These are phyloP conservation scores for Hemisphaericaspora xylanilytica DNA, from an alignment of 1,139 yeast species.

Conservation along the genomic window DNA sequence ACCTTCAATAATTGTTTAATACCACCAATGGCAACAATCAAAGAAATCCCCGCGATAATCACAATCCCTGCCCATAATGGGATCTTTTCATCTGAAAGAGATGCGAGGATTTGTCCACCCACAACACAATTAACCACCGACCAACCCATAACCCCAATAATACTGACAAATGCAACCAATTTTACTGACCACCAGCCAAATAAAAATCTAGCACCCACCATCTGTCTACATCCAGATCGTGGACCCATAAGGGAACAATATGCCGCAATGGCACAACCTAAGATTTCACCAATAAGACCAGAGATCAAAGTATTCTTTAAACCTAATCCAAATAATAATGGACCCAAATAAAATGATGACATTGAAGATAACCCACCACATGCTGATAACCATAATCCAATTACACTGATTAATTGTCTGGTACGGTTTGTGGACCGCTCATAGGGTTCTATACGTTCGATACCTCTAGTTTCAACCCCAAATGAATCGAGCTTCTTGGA, in stretches of 20 bases:
- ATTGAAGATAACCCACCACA: constrained; percentile 83
- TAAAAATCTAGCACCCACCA: constrained; percentile 38
- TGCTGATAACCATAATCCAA: constrained; percentile 81
- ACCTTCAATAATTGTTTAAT: constrained; percentile 66
- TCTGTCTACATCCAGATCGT: constrained; percentile 41
- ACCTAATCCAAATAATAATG: constrained; percentile 65
- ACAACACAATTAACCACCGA: constrained; percentile 40
- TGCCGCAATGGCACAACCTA: constrained; percentile 76
- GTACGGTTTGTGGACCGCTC: constrained; percentile 56
- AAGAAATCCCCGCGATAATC: constrained; percentile 62
- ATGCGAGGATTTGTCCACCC: constrained; percentile 41
- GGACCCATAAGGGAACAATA: constrained; percentile 61
- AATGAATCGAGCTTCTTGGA: constrained; percentile 34
- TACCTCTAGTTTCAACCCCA: constrained; percentile 78
- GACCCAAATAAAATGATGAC: constrained; percentile 77
- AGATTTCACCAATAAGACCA: constrained; percentile 58
- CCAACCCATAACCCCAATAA: constrained; percentile 42
- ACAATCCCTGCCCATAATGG: constrained; percentile 74
- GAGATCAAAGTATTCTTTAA: constrained; percentile 58
- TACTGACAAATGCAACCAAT: constrained; percentile 32
- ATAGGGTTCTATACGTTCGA: constrained; percentile 70
- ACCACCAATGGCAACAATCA: constrained; percentile 72
- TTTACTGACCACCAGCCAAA: constrained; percentile 42
- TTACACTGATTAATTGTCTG: constrained; percentile 55
- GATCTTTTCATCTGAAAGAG: constrained; percentile 59